phyloP scores from a whole-genome alignment of 2,329 filamentous ascomycete genomes.

The Phymatotrichopsis omnivora region DNA sequence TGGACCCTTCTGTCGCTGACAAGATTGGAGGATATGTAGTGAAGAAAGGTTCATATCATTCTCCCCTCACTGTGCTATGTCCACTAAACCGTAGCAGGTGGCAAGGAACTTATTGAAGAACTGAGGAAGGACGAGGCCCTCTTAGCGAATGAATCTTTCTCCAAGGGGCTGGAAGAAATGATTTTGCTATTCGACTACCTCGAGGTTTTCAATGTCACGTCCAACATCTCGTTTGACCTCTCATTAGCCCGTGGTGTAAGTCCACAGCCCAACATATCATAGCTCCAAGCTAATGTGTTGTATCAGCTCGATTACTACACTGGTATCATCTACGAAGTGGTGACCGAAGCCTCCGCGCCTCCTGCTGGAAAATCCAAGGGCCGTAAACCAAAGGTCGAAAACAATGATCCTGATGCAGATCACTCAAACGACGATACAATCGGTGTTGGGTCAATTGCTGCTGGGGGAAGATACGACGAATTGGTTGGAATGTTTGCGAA shows the following conservation, averaged over 20 bases:
- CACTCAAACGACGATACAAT: constrained; percentile 68
- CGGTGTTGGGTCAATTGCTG: constrained; percentile 78
- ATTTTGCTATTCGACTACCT: constrained; percentile 71
- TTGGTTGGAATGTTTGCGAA: constrained; percentile 76
- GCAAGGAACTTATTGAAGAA: constrained; percentile 60
- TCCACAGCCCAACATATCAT: no score
- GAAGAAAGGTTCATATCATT: constrained; percentile 42
- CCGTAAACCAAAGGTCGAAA: constrained; percentile 43
- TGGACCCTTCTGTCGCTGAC: constrained; percentile 67
- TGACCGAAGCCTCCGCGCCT: constrained; percentile 68
- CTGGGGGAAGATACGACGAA: constrained; percentile 84
- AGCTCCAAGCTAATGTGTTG: no score
- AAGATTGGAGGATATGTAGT: constrained; percentile 79
- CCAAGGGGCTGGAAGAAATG: constrained; percentile 73
- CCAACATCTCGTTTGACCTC: constrained; percentile 77
- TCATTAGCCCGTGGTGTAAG: constrained; percentile 78
- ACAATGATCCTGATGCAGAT: constrained; percentile 50
- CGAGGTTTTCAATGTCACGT: constrained; percentile 61
- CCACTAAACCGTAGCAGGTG: constrained; percentile 39
- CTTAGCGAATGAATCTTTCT: constrained; percentile 60
- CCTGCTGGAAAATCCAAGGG: constrained; percentile 39
- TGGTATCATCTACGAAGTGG: constrained; percentile 78
- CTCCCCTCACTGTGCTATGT: background rate
- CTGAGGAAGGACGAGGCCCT: constrained; percentile 59
- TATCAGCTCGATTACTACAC: constrained; percentile 96